These are phyloP conservation scores for Exophiala spinifera DNA, from an alignment of 2,329 filamentous ascomycete species.

Conservation along the genomic window DNA sequence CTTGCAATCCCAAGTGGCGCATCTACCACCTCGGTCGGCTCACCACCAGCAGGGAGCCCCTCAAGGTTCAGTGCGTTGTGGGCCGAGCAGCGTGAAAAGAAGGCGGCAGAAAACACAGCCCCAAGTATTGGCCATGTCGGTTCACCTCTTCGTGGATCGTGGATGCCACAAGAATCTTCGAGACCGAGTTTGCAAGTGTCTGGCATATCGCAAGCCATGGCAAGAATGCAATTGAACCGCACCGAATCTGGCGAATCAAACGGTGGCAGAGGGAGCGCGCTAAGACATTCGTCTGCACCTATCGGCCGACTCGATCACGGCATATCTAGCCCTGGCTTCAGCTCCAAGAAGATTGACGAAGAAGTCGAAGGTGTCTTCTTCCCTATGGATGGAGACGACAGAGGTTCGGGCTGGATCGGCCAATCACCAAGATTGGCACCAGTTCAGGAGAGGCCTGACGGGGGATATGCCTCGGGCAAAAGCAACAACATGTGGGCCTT, in stretches of 20 bases:
- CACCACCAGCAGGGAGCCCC: constrained; percentile 55
- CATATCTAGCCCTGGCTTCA: constrained; percentile 45
- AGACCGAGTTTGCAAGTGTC: constrained; percentile 23
- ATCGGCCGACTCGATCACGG: constrained; percentile 42
- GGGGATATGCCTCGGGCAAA: constrained; percentile 9
- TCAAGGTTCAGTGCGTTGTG: constrained; percentile 61
- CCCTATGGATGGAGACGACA: constrained; percentile 52
- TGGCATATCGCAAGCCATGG: constrained; percentile 30
- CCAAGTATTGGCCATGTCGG: constrained; percentile 59
- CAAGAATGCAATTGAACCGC: constrained; percentile 40
- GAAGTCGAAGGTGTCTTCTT: constrained; percentile 49
- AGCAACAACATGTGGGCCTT: constrained; percentile 21
- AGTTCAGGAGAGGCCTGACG: constrained; percentile 21
- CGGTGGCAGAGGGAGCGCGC: constrained; percentile 31
- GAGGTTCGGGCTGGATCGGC: constrained; percentile 28
- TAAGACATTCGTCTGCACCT: constrained; percentile 34
- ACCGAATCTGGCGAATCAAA: constrained; percentile 33
- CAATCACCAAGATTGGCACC: constrained; percentile 23
- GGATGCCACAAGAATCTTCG: constrained; percentile 30
- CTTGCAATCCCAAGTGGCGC: constrained; percentile 50
- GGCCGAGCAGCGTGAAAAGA: constrained; percentile 51
- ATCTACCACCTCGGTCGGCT: constrained; percentile 49
- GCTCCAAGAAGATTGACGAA: constrained; percentile 47
- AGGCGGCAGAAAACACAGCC: constrained; percentile 48
- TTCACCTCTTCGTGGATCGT: constrained; percentile 63